These are phyloP conservation scores for Furcasterigmium furcatum DNA, from an alignment of 2,329 filamentous ascomycete species.

Conservation along the genomic window DNA sequence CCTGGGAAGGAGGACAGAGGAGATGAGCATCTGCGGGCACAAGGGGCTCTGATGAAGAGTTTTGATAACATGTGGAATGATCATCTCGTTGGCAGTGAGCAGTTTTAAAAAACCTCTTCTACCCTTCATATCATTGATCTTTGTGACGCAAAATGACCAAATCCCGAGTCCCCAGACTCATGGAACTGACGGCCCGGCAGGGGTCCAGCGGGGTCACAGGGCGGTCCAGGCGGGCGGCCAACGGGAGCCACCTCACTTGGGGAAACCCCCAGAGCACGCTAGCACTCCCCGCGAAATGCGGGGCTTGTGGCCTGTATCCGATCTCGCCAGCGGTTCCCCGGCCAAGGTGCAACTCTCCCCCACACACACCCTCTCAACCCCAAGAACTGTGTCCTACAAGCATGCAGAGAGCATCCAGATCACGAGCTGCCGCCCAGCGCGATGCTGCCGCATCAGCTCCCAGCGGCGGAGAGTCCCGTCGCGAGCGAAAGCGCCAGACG, in stretches of 20 bases:
- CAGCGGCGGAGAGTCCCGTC: background rate
- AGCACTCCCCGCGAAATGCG: background rate
- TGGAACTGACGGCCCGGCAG: too few relatives aligned
- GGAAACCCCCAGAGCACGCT: background rate
- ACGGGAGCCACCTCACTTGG: too few relatives aligned
- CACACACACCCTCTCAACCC: background rate
- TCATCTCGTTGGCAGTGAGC: background rate
- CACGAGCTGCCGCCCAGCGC: background rate
- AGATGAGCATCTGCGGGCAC: background rate
- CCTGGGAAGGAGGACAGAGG: too few relatives aligned
- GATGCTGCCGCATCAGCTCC: background rate
- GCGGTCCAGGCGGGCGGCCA: too few relatives aligned
- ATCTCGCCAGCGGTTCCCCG: too few relatives aligned
- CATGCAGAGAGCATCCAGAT: background rate
- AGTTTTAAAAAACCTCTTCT: too few relatives aligned
- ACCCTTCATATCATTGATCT: too few relatives aligned
- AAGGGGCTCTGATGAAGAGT: background rate
- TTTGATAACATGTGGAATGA: background rate
- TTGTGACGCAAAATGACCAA: too few relatives aligned
- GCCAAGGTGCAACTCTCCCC: too few relatives aligned
- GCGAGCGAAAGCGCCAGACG: background rate
- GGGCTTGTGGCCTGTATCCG: background rate
- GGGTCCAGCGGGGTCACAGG: too few relatives aligned
- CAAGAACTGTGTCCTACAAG: background rate
- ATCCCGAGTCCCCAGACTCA: too few relatives aligned